Base-by-base conservation (phyloP, 78 protist species). In the Cavenderia fasciculata region DNA sequence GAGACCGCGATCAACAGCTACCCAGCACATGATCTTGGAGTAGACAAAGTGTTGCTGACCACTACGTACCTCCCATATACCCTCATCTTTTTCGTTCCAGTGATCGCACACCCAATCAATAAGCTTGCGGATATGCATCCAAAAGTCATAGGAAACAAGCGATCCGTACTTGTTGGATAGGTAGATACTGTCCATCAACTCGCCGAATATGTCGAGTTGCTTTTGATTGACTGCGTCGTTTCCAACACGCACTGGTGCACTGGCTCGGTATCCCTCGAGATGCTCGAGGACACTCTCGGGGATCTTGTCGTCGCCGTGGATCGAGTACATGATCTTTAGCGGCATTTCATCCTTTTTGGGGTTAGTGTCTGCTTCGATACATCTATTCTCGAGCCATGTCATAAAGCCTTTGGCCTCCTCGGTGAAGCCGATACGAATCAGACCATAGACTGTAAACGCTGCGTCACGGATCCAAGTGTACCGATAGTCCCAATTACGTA, bases 51-150 rank as follows among this genome's bases (percentile, higher is more conserved):
- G 85, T 40, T 73, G 86, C 36, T 63, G 54, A 40, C 93, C 93
- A 65, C 93, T 87, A 43, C 93, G 25, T 12, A 87, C 93, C 49
- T 87, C 93, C 93, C 93, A 87, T 31, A 87, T 77, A 18, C 93
- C 93, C 29, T 87, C 88, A 7, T 87, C 93, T 14, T 76, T 87
- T 19, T 51, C 44, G 10, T 25, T 59, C 44, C 66, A 74, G n/a
- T 87, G 70, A 19, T 87, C 93, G 0, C 76, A 76, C 0, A 87
- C 88, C 86, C 86, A 87, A 54, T 87, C 93, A 5, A 87, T 51
- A 23, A 87, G 16, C 49, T 33, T 44, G 44, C 76, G 40, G 29
- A 87, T 43, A 25, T 87, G 93, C 4, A 21, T 40, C 93, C 93
- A 87, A 31, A 87, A 87, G 1, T 87, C 93, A 29, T 87, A 87